Percentiles rank a stretch among this genome's conserved stretches.
Evolutionary conservation across 148 eudicot genomes (phyloP).

Genomic region (Agrostemma githago): DNA sequence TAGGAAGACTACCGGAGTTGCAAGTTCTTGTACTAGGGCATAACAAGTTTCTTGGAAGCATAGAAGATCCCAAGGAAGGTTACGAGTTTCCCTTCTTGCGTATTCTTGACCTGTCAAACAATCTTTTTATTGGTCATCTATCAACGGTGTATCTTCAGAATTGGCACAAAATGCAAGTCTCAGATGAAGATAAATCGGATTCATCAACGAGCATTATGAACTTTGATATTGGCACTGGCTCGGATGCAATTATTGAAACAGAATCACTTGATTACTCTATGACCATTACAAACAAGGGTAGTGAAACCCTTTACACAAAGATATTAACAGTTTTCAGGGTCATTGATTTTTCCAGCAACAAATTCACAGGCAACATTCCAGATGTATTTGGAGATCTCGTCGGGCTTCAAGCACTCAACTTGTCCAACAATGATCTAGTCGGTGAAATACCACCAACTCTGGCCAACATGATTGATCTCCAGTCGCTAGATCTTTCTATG

Average conservation of each 20-base stretch:
- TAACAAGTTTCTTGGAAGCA: constrained; percentile 27
- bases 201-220: background rate
- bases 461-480: too few relatives aligned
- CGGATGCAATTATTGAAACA: background rate
- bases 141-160: too few relatives aligned
- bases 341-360: too few relatives aligned
- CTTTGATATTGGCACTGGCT: background rate
- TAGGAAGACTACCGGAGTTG: background rate
- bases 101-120: constrained; percentile 35
- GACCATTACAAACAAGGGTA: constrained; percentile 34
- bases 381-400: too few relatives aligned
- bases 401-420: too few relatives aligned
- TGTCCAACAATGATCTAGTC: too few relatives aligned
- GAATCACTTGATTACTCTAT: constrained; percentile 8
- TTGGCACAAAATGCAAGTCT: too few relatives aligned
- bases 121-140: constrained; percentile 2
- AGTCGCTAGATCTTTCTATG: too few relatives aligned
- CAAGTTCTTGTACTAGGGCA: constrained; percentile 26
- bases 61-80: background rate
- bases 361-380: too few relatives aligned
- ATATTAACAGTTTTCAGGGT: too few relatives aligned
- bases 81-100: constrained; percentile 3
- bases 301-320: background rate
- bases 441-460: too few relatives aligned
- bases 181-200: background rate